Conservation (phyloP, 2,329 filamentous ascomycete genomes). For the Xylariaceae sp. region DNA sequence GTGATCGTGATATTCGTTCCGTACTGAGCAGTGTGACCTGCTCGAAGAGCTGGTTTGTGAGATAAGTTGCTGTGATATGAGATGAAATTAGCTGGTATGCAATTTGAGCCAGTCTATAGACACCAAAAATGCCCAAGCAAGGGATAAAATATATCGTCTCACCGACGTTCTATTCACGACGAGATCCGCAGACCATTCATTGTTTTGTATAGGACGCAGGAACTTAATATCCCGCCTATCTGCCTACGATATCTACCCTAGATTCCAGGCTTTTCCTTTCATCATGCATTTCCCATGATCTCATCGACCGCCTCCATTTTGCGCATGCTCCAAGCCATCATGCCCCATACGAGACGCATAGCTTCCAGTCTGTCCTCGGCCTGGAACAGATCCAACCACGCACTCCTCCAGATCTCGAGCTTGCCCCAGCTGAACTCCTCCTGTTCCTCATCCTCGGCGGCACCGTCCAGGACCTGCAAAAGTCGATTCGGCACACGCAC, state of each 20-base stretch:
- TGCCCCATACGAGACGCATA: slow-evolving; percentile 52
- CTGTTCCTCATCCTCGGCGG: slow-evolving; percentile 22
- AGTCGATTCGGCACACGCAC: slow-evolving; percentile 53
- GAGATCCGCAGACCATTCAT: too few species aligned
- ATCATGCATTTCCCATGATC: slow-evolving; percentile 11
- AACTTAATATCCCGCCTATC: not conserved
- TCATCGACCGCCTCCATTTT: slow-evolving; percentile 28
- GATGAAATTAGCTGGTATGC: too few species aligned
- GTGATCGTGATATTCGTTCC: too few species aligned
- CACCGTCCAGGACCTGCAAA: slow-evolving; percentile 49
- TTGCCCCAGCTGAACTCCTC: slow-evolving; percentile 43
- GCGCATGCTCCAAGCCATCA: slow-evolving; percentile 58
- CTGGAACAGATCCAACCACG: slow-evolving; percentile 58
- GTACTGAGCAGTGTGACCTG: too few species aligned
- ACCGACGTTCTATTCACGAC: too few species aligned
- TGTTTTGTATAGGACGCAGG: too few species aligned
- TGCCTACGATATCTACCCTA: not conserved
- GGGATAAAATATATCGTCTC: too few species aligned
- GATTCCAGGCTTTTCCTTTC: too few species aligned
- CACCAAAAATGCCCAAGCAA: too few species aligned
- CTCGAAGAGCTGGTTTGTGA: too few species aligned
- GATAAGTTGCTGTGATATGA: too few species aligned
- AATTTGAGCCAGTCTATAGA: too few species aligned
- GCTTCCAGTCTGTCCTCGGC: slow-evolving; percentile 50
- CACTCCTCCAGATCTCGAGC: slow-evolving; percentile 52